These are phyloP conservation scores for Drosera spatulata DNA, from an alignment of 179 eudicot genomes.

Conservation along the genomic window DNA sequence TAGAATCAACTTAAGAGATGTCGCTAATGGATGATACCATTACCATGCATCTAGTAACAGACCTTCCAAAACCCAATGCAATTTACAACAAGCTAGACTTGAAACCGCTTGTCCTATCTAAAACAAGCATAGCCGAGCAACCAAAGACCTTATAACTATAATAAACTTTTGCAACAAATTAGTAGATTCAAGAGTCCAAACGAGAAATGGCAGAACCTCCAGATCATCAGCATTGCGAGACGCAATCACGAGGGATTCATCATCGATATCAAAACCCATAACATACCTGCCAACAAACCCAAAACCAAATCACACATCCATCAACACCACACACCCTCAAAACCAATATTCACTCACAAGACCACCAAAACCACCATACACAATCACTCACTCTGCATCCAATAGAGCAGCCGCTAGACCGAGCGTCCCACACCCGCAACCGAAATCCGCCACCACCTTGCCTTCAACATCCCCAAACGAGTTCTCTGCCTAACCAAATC, in stretches of 20 bases:
- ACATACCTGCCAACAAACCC: constrained; percentile 50
- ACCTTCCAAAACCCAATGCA: too few relatives aligned
- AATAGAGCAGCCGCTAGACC: constrained; percentile 87
- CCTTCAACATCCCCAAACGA: constrained; percentile 70
- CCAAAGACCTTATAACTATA: too few relatives aligned
- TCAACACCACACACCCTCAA: background rate
- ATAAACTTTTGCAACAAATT: too few relatives aligned
- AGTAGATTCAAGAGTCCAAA: background rate
- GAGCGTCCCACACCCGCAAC: constrained; percentile 96
- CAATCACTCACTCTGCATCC: constrained; percentile 72
- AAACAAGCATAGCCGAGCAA: too few relatives aligned
- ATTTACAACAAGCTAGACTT: too few relatives aligned
- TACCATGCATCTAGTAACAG: too few relatives aligned
- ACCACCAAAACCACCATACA: background rate
- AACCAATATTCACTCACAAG: background rate
- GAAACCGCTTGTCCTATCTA: too few relatives aligned
- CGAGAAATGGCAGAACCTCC: constrained; percentile 42
- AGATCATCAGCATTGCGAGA: constrained; percentile 69
- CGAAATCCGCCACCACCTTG: constrained; percentile 93
- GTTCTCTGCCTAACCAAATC: constrained; percentile 65
- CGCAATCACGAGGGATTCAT: constrained; percentile 78
- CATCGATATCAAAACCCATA: constrained; percentile 69
- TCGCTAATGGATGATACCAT: too few relatives aligned
- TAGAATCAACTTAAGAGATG: too few relatives aligned
- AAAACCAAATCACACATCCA: constrained; percentile 1